Evolutionary conservation across 257 asterid genomes (phyloP), one percentile per base, ranked within the genome.

Genomic region (Solanum bukasovii): DNA sequence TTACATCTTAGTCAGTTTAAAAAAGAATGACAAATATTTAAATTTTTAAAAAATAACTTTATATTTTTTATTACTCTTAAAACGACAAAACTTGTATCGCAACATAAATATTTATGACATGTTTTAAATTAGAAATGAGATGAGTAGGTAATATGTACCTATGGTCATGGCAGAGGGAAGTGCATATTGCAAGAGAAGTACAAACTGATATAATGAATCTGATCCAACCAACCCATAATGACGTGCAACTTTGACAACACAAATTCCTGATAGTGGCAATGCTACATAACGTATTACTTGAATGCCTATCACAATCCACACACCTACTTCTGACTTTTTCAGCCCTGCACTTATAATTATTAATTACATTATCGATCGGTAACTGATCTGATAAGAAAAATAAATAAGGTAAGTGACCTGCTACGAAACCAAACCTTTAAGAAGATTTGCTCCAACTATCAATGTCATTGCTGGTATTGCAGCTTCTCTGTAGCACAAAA

Each of bases 81-180:
- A 52, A 16, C 9, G 9, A 52, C 23, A 52, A 52, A 52, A 52
- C 61, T 52, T 52, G 61, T 49, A 49, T 0, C 3, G 3, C 21
- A 49, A 49, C 59, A 49, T 13, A 49, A 49, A 49, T 49, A 49
- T 49, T 49, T 14, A 49, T 49, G 61, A 49, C 61, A 49, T 49
- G 61, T 49, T 49, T 49, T 49, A 49, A 49, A 49, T 16, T 52
- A 52, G 21, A 52, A 52, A 52, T 52, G 63, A 5, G 3, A 52
- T 18, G 7, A 49, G 21, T 13, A 49, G 14, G 59, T 40, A 40
- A 40, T 42, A 42, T 42, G 61, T 89, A 91, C 93, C 93, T 27
- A 91, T 86, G 52, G 86, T 33, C 93, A 89, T 89, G 52, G 93
- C 93, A 86, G 90, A 86, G 33, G 93, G 93, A 23, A 91, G 89